Base-by-base conservation (phyloP, 179 eudicot genomes). In the Sideroxylon spinosum region DNA sequence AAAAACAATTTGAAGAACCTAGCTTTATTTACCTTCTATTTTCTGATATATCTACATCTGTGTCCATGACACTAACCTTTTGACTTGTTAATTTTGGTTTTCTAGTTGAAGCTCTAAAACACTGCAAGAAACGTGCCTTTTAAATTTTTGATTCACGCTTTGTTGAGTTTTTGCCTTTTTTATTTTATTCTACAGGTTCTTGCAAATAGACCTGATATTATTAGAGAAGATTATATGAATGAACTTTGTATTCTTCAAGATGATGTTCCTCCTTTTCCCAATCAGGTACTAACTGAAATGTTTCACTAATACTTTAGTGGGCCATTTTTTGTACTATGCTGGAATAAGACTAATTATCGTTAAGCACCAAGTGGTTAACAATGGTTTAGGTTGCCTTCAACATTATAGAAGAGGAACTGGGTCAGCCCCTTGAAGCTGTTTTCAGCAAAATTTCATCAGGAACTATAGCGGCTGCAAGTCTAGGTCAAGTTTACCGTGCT, bases 221-320 rank as follows among this genome's bases (percentile, higher is more conserved):
- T 95, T 83, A 88, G 99, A 85, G 99, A 95, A 88, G 99, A 93
- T 84, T 95, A 95, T 75, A 95, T 95, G 99, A 95, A 91, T 78
- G 99, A 95, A 82, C 92, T 95, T 60, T 95, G 99, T 84, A 88
- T 95, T 85, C 94, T 95, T 88, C 99, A 95, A 88, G 98, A 95
- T 82, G 98, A 95, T 82, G 98, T 95, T 82, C 98, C 98, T 73
- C 80, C 98, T 69, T 95, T 95, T 73, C 93, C 98, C 65, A 91
- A 93, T 82, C 87, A 95, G 92, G 98, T 95, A 85, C 68, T 6
- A 17, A 63, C 49, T 49, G 71, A 77, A 22, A 37, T 76, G 28
- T 81, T 4, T 72, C 28, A 10, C 61, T 68, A 49, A 17, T 78
- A 49, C 59, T 67, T 56, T 75, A 11, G 37, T 55, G 65, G 65